Conservation (phyloP, 225 moss, liverwort and hornwort genomes). For the Neckera pumila region DNA sequence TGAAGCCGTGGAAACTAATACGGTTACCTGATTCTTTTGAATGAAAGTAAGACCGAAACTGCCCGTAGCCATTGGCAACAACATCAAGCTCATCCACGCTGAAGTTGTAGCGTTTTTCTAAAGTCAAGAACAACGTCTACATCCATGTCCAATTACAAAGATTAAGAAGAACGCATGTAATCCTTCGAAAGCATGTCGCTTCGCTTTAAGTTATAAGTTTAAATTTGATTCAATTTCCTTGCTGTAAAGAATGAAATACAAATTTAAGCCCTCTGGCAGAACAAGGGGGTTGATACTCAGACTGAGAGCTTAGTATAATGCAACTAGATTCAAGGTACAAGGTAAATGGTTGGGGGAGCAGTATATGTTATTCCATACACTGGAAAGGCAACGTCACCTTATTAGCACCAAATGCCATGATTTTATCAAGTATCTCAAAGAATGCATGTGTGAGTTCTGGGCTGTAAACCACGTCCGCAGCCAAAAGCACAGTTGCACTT, state of each 20-base stretch:
- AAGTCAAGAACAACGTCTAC: conserved; percentile 59
- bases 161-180: not conserved
- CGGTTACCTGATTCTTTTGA: not conserved
- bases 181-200: not conserved
- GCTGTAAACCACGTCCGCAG: conserved; percentile 69
- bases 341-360: not conserved
- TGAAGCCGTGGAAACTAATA: not conserved
- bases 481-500: conserved; percentile 49
- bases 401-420: conserved; percentile 34
- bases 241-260: not conserved
- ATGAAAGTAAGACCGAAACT: conserved; percentile 61
- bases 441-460: conserved; percentile 52
- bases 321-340: not conserved
- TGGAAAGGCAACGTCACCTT: conserved; percentile 24
- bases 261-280: not conserved
- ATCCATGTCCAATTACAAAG: not conserved
- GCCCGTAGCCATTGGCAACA: conserved; percentile 59
- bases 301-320: not conserved
- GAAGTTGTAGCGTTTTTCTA: conserved; percentile 90
- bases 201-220: not conserved
- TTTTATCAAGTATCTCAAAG: conserved; percentile 47
- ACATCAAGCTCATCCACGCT: conserved; percentile 57
- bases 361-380: not conserved
- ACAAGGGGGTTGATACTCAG: not conserved
- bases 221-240: not conserved